Base-by-base conservation (phyloP, 345 rosid species). In the Bruguiera parviflora region DNA sequence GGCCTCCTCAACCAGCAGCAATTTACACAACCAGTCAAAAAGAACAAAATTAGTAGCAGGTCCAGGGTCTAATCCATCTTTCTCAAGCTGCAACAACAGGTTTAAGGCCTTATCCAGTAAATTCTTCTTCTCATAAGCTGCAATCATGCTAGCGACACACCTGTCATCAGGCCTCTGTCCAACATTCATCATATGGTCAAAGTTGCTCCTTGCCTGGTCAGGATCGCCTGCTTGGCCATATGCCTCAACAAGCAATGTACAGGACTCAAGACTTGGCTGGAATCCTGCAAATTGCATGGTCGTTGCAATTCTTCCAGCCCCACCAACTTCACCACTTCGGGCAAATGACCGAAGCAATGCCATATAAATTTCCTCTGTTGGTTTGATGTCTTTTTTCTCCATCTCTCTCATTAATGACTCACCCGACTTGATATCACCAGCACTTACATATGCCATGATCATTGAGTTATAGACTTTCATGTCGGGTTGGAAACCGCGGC, bases 51-150 rank as follows among this genome's bases (percentile, higher is more conserved):
- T 82, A 21, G 98, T 95, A 64, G 81, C 77, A 72, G 73, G 78
- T 63, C 98, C 99, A n/a, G 85, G 89, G 69, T 90, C 88, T 64
- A 86, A 77, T 33, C 88, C 97, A 74, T 84, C 86, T 82, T 83
- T 87, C 90, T 95, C 92, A 57, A 88, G 91, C 78, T 85, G 64
- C 69, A 95, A 27, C 63, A 95, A 78, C 64, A 92, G 86, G 55
- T 77, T 63, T 73, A 90, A 81, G 43, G 97, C 99, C 80, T 83
- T 83, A 35, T 87, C 98, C 80, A 95, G 68, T 62, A 75, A 77
- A 81, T 86, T 92, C 69, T 67, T 81, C 75, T 82, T 77, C 83
- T 78, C 77, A 56, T 92, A 89, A 28, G 87, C 96, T 67, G 75
- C 67, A 68, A 91, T 66, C 89, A 93, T 75, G 82, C 72, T 76